Evolutionary conservation across 208 protist genomes (phyloP).

Genomic region (Trypanosoma avium): DNA sequence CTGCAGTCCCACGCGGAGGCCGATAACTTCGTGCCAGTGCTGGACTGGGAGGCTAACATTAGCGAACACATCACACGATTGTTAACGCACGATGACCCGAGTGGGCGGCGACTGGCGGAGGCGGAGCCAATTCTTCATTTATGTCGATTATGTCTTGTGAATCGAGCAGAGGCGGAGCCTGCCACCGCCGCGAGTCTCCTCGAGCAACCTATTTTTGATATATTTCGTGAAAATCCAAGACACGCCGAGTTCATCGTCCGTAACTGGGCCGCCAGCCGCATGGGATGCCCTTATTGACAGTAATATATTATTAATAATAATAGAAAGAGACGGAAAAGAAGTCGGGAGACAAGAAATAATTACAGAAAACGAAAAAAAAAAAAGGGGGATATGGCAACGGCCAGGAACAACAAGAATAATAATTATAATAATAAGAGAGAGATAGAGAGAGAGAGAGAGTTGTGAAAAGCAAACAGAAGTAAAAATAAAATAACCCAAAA

Average conservation of each 20-base stretch:
- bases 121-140: slow-evolving; percentile 45
- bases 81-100: slow-evolving; percentile 33
- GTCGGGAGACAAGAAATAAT: background rate
- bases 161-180: slow-evolving; percentile 35
- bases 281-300: too few relatives aligned
- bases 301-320: too few relatives aligned
- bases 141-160: slow-evolving; percentile 64
- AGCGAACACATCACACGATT: slow-evolving; percentile 44
- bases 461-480: background rate
- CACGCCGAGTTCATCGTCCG: too few relatives aligned
- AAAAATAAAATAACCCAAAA: background rate
- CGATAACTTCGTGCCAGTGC: slow-evolving; percentile 14
- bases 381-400: too few relatives aligned
- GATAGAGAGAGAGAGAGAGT: background rate
- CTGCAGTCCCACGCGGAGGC: slow-evolving; percentile 36
- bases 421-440: too few relatives aligned
- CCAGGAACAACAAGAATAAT: background rate
- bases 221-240: slow-evolving; percentile 27
- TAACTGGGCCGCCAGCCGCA: slow-evolving; percentile 11
- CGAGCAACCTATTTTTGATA: slow-evolving; percentile 40
- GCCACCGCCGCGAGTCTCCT: slow-evolving; percentile 40
- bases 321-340: too few relatives aligned
- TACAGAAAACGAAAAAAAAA: background rate
- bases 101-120: slow-evolving; percentile 7
- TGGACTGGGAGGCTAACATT: slow-evolving; percentile 84